phyloP scores from a whole-genome alignment of 495 filamentous ascomycete species.

The Xylaria longipes region DNA sequence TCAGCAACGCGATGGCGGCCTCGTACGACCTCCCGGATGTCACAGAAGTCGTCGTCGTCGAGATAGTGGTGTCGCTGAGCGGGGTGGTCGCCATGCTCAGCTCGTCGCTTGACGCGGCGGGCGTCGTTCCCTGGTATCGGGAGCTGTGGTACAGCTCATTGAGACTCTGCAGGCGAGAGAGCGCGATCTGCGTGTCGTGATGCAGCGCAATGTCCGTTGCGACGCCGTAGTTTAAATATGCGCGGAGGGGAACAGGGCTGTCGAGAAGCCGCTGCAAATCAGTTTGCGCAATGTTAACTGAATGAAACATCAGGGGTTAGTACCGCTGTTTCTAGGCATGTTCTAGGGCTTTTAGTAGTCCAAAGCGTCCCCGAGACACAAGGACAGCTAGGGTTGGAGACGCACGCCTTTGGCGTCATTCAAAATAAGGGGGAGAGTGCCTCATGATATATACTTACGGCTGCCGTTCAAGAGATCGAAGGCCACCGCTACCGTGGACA shows the following conservation, averaged over 20 bases:
- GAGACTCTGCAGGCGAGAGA: slow-evolving; percentile 32
- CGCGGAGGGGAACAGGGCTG: slow-evolving; percentile 35
- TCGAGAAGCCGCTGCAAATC: slow-evolving; percentile 38
- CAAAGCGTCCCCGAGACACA: neutral
- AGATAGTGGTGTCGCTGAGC: slow-evolving; percentile 13
- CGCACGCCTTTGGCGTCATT: too few species aligned
- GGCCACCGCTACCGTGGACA: slow-evolving; percentile 31
- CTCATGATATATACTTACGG: slow-evolving; percentile 12
- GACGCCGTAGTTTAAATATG: slow-evolving; percentile 30
- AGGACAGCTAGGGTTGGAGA: neutral
- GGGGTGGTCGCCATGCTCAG: slow-evolving; percentile 17
- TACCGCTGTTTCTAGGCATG: neutral
- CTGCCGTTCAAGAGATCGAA: slow-evolving; percentile 42
- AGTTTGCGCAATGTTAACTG: slow-evolving; percentile 33
- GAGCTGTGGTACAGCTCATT: slow-evolving; percentile 31
- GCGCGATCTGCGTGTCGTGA: slow-evolving; percentile 28
- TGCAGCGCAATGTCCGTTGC: slow-evolving; percentile 34
- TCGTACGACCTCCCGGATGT: slow-evolving; percentile 26
- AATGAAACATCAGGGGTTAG: neutral
- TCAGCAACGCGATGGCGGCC: slow-evolving; percentile 29
- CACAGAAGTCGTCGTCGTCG: slow-evolving; percentile 4
- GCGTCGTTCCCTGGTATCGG: neutral
- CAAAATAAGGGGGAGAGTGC: too few species aligned
- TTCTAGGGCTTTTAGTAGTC: neutral
- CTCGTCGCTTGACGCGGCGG: slow-evolving; percentile 16